Evolutionary conservation across 441 rosid genomes (phyloP).

Genomic region (Adansonia madagascariensis): DNA sequence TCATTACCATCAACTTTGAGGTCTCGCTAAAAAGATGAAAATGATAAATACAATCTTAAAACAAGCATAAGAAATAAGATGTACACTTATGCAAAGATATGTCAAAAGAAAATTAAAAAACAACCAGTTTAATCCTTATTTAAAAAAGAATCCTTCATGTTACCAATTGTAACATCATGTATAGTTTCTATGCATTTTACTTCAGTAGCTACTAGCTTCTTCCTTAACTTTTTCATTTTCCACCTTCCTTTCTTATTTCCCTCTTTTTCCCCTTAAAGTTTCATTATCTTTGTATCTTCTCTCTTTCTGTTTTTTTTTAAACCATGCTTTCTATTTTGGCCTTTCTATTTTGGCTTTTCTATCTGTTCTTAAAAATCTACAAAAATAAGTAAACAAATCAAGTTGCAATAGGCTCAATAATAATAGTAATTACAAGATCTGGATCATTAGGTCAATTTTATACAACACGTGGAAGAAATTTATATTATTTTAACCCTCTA

Average conservation of each 20-base stretch:
- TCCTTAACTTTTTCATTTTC: slow-evolving; percentile 42
- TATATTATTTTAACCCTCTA: background rate
- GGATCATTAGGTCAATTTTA: background rate
- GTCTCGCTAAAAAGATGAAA: slow-evolving; percentile 28
- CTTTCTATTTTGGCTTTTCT: slow-evolving; percentile 89
- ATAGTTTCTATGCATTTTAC: slow-evolving; percentile 37
- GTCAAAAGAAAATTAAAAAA: background rate
- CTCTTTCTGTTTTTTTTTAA: slow-evolving; percentile 66
- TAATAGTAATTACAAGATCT: slow-evolving; percentile 8
- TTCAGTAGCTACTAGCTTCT: slow-evolving; percentile 38
- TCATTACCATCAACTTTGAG: slow-evolving; percentile 26
- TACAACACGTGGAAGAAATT: background rate
- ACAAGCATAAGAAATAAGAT: slow-evolving; percentile 9
- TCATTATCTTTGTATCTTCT: no score
- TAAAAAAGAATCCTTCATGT: slow-evolving; percentile 50
- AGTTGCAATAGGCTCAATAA: slow-evolving; percentile 6
- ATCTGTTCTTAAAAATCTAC: slow-evolving; percentile 85
- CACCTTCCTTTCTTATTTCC: slow-evolving; percentile 30
- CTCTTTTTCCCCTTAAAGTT: no score
- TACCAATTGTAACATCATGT: slow-evolving; percentile 53
- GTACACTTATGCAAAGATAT: background rate
- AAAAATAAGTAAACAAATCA: slow-evolving; percentile 15
- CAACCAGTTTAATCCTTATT: slow-evolving; percentile 52
- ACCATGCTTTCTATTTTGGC: slow-evolving; percentile 79
- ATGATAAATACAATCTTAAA: background rate